Conservation (phyloP, 176 grass and related monocot species). For the Musa acuminata region DNA sequence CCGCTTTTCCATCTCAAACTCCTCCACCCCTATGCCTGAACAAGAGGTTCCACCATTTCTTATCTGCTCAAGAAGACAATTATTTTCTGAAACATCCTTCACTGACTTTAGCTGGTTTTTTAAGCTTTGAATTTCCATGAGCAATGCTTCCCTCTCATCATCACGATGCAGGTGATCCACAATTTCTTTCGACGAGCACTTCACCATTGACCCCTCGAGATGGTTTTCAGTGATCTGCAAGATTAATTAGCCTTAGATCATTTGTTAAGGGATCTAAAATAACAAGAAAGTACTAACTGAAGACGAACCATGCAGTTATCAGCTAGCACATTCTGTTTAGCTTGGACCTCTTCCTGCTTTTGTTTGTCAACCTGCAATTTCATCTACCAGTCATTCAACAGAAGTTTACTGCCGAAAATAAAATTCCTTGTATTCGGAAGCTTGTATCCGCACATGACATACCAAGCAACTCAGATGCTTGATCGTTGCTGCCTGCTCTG, state of each 20-base stretch:
- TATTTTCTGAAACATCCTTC: conserved; percentile 21
- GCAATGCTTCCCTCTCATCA: conserved; percentile 33
- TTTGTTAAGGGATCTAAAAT: neutral
- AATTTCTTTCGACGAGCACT: too few relatives aligned
- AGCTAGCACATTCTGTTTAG: neutral
- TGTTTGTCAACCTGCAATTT: conserved; percentile 51
- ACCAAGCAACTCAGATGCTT: conserved; percentile 56
- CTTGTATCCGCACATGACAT: conserved; percentile 14
- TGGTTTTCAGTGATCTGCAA: conserved; percentile 13
- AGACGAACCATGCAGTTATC: neutral
- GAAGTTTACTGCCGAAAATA: neutral
- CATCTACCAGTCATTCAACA: neutral
- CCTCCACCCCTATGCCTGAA: conserved; percentile 33
- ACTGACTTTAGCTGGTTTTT: conserved; percentile 37
- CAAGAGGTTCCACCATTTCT: conserved; percentile 33
- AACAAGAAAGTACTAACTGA: neutral
- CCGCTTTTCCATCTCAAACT: conserved; percentile 68
- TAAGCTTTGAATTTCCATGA: conserved; percentile 42
- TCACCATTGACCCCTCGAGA: too few relatives aligned
- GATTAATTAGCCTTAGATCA: neutral
- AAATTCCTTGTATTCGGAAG: neutral
- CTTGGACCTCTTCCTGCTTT: conserved; percentile 27
- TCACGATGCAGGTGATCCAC: neutral
- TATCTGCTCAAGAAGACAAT: conserved; percentile 72
- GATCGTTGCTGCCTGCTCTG: conserved; percentile 64